phyloP scores from a whole-genome alignment of 176 grass and related monocot genomes.

The Oryza meyeriana region DNA sequence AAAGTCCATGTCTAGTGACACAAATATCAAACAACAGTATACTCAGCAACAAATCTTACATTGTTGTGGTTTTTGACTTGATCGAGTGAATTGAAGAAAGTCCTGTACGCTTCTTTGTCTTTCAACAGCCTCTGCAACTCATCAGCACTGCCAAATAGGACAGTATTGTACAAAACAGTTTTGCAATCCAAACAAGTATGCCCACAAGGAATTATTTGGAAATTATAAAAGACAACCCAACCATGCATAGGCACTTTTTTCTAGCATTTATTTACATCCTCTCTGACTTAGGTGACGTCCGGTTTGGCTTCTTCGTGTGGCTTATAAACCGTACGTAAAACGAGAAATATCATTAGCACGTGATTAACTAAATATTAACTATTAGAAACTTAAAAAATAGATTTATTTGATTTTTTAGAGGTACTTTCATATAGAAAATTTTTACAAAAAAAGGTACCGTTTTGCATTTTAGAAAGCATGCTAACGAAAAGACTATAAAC shows the following conservation, averaged over 20 bases:
- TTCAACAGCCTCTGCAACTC: conserved; percentile 79
- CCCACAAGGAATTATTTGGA: conserved; percentile 4
- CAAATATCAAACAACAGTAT: conserved; percentile 19
- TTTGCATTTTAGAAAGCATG: no score
- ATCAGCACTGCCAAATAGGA: conserved; percentile 58
- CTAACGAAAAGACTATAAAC: no score
- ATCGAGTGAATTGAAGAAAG: conserved; percentile 92
- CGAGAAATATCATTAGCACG: no score
- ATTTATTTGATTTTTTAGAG: no score
- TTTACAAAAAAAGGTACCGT: no score
- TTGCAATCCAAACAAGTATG: conserved; percentile 6
- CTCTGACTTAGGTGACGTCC: background rate
- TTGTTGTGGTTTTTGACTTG: conserved; percentile 98
- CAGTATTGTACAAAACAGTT: background rate
- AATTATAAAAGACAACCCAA: conserved; percentile 13
- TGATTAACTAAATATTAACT: no score
- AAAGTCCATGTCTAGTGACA: conserved; percentile 5
- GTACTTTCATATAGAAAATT: no score
- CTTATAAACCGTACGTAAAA: no score
- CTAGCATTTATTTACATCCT: background rate
- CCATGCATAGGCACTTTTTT: background rate
- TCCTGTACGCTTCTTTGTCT: conserved; percentile 79
- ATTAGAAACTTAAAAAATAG: no score
- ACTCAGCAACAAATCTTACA: conserved; percentile 57
- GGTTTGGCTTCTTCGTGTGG: no score